Base-by-base conservation (phyloP, 108 stramenopile genomes). In the Bacterosira constricta region DNA sequence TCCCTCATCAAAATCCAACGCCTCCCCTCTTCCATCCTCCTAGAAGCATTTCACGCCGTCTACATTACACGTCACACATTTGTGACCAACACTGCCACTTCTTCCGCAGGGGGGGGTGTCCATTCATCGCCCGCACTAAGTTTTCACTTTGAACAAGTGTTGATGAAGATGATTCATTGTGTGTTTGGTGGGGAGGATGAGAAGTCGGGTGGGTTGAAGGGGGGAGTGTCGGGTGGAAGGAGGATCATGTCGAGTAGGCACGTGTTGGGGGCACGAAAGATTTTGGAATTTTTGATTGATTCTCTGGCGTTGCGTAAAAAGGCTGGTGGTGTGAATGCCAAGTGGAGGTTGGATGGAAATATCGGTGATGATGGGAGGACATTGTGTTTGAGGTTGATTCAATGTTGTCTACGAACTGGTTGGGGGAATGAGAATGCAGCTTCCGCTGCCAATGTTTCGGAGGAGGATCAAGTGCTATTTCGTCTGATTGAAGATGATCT, bases 131-230 rank as follows among this genome's bases (percentile, higher is more conserved):
- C 93, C 3, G 93, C 93, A 6, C 69, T 94, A 9, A 83, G 84
- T 49, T 86, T 87, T 62, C 90, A 92, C 66, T 92, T 94, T 72
- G 92, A 94, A 76, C 82, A 90, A 64, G 88, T 94, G 1, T 60
- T 94, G 46, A 75, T 75, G 36, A 34, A 70, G 51, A 90, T 91
- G 77, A 82, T 88, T 12, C 50, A 71, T 21, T 56, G 66, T 20
- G 80, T 89, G 17, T 92, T 92, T 76, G 66, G 71, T 11, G 67
- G 67, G 42, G 67, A 77, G 25, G 75, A 80, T 72, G 46, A 75
- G 42, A 39, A 68, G 30, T 35, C 49, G 55, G 32, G 49, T 50
- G 4, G 67, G 75, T 60, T 58, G 31, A 42, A 68, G 64, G 21
- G 70, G 39, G 45, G 36, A 20, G 35, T 23, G 29, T 17, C 11